Evolutionary conservation across 345 rosid genomes (phyloP).

Genomic region (Gossypium stocksii): DNA sequence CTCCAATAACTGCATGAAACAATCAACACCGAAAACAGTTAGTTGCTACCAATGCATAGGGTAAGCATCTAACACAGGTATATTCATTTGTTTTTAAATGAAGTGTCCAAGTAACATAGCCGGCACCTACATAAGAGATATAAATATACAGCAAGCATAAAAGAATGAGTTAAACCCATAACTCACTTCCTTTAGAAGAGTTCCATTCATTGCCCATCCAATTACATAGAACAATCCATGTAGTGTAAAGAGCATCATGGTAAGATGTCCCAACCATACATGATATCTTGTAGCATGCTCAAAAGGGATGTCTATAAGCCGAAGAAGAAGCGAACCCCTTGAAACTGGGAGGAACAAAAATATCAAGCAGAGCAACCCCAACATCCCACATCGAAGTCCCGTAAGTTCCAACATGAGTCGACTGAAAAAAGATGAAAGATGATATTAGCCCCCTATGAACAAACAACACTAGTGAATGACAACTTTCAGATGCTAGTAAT

Average conservation of each 20-base stretch:
- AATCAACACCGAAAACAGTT: not conserved
- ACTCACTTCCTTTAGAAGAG: constrained; percentile 44
- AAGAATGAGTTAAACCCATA: not conserved
- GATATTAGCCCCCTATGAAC: not conserved
- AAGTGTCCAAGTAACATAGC: too few species aligned
- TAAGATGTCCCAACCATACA: constrained; percentile 59
- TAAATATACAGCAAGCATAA: not conserved
- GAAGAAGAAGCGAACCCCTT: constrained; percentile 85
- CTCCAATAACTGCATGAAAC: constrained; percentile 45
- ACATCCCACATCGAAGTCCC: constrained; percentile 48
- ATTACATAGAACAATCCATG: not conserved
- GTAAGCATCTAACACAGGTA: too few species aligned
- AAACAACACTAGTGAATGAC: too few species aligned
- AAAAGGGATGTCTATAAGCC: constrained; percentile 72
- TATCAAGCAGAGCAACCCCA: constrained; percentile 65
- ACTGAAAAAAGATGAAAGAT: constrained; percentile 17
- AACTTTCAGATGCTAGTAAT: too few species aligned
- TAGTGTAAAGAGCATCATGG: constrained; percentile 62
- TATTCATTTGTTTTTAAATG: too few species aligned
- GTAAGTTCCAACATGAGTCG: not conserved
- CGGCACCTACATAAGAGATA: too few species aligned
- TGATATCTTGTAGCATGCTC: constrained; percentile 62
- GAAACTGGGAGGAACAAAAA: constrained; percentile 80
- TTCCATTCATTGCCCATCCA: not conserved
- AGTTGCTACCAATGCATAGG: too few species aligned